Conservation (phyloP, 345 rosid species). For the Geranium rotundifolium region DNA sequence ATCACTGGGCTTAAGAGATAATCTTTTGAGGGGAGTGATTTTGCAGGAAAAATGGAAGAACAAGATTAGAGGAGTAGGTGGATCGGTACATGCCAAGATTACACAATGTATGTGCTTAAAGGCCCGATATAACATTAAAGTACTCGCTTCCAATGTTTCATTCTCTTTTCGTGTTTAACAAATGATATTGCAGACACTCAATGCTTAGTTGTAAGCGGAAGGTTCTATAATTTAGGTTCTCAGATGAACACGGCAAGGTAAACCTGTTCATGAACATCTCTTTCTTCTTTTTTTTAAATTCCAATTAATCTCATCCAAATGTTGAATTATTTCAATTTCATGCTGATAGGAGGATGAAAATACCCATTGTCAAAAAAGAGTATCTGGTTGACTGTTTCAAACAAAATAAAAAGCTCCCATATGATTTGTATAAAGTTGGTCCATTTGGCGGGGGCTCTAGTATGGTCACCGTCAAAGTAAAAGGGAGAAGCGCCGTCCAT, state of each 20-base stretch:
- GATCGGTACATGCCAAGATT: constrained; percentile 51
- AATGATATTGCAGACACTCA: constrained; percentile 51
- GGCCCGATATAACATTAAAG: constrained; percentile 7
- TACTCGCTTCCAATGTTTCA: background rate
- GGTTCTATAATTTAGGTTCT: constrained; percentile 35
- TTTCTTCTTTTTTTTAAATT: constrained; percentile 1
- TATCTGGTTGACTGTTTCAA: constrained; percentile 72
- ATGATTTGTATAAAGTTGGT: constrained; percentile 63
- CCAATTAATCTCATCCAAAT: background rate
- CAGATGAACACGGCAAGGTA: constrained; percentile 85
- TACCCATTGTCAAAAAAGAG: constrained; percentile 73
- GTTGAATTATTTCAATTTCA: constrained; percentile 11
- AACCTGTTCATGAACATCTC: constrained; percentile 10
- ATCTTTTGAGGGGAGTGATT: constrained; percentile 10
- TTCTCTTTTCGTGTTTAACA: background rate
- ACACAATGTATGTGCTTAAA: constrained; percentile 48
- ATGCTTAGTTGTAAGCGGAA: constrained; percentile 70
- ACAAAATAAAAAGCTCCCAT: constrained; percentile 67
- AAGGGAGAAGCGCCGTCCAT: constrained; percentile 92
- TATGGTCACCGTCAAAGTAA: constrained; percentile 80
- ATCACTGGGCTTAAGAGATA: background rate
- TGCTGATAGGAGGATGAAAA: constrained; percentile 70
- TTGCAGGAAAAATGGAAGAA: constrained; percentile 76
- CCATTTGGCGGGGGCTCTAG: constrained; percentile 46
- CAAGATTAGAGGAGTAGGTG: constrained; percentile 68